Conservation (phyloP, 257 asterid genomes). For the Catharanthus roseus region DNA sequence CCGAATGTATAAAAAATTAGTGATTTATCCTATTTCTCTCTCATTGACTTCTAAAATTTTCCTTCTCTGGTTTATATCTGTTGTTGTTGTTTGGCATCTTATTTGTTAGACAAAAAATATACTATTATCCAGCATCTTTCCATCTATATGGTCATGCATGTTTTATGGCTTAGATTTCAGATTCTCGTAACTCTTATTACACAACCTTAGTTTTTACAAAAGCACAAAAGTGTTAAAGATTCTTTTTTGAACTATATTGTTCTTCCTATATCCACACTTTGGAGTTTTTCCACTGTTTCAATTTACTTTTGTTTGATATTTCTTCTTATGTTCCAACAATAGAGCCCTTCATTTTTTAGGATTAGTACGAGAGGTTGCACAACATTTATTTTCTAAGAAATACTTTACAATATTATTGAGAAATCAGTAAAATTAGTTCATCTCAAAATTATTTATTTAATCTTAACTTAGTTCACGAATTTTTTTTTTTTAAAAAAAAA, state of each 20-base stretch:
- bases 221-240: slow-evolving; percentile 8
- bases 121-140: slow-evolving; percentile 7
- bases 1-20: too few relatives aligned
- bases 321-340: slow-evolving; percentile 8
- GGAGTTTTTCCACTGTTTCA: not conserved
- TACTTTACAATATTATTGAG: too few relatives aligned
- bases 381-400: too few relatives aligned
- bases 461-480: too few relatives aligned
- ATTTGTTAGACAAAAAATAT: not conserved
- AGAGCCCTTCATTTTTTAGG: not conserved
- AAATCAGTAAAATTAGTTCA: too few relatives aligned
- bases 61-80: too few relatives aligned
- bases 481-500: too few relatives aligned
- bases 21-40: too few relatives aligned
- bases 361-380: too few relatives aligned
- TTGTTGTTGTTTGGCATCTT: not conserved
- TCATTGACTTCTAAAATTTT: too few relatives aligned
- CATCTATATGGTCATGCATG: slow-evolving; percentile 22
- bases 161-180: slow-evolving; percentile 19
- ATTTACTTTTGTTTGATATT: not conserved
- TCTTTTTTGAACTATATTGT: not conserved
- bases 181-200: not conserved
- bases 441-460: too few relatives aligned
- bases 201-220: slow-evolving; percentile 11
- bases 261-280: not conserved